Evolutionary conservation across 805 yeast species (phyloP), one percentile per base, ranked within the genome.

Genomic region (Zygotorulaspora florentina): DNA sequence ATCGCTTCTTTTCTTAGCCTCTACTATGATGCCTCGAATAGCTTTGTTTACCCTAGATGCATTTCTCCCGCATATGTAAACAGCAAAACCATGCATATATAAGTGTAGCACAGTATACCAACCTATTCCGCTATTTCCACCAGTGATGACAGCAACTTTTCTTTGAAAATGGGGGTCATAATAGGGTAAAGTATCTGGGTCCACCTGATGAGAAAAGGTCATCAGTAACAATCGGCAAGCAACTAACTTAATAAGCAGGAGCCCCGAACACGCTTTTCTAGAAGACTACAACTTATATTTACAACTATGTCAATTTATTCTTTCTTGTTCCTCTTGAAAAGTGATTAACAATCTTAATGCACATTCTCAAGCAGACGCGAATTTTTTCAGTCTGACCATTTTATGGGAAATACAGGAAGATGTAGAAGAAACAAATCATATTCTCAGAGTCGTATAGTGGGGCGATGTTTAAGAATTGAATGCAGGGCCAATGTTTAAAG

Each of bases 121-220:
- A 9, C 96, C 96, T 15, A 85, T 77, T 0, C 95, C 96, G 45
- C 84, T 76, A 55, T 82, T 85, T 5, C 93, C 95, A 1, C 95
- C 95, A 0, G 93, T 83, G 26, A 87, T 79, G 6, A 87, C 67
- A 2, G 87, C 89, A 3, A 85, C 81, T 46, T 80, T 73, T 36
- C 86, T 71, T 23, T 75, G 78, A 2, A 51, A 50, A 1, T 54
- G 50, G 0, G 89, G 89, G 53, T 85, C 70, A 53, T 70, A 65
- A 62, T 81, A 85, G 0, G 93, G 90, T 25, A 82, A 65, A 1
- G 66, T 50, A 39, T 74, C 74, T 6, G 84, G 81, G 52, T 74
- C 64, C 52, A 69, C 61, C 54, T 56, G 55, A 23, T 39, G 23
- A 2, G 36, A 18, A 30, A 17, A 16, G 18, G 10, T 33, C 36